Base-by-base conservation (phyloP, 176 grass and related monocot genomes). In the Aegilops speltoides region DNA sequence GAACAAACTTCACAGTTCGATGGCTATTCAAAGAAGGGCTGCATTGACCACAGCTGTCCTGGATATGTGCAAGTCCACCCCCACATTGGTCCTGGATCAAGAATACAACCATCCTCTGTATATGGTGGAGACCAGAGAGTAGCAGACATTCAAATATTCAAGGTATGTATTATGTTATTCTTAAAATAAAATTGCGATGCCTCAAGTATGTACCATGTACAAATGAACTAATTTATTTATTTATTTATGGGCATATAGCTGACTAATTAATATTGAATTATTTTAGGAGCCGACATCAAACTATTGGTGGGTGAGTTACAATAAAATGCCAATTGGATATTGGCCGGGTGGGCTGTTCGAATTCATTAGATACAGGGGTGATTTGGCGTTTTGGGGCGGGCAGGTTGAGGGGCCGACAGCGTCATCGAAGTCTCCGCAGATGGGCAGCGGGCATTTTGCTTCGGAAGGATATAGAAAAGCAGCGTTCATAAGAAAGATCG, bases 391-490 rank as follows among this genome's bases (percentile, higher is more conserved):
- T 5, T 69, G 52, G 36, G 85, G 85, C 4, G 85, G 85, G 46
- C 8, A 22, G 3, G 80, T 84, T 20, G 43, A 43, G 34, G 68
- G 31, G 0, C 73, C 79, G 9, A 56, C 60, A 0, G 59, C 41
- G 2, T 46, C 36, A 8, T 33, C 45, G 2, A 16, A 76, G 0
- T 26, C 62, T 31, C 73, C 45, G 9, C 43, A 3, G 4, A 87
- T 91, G 85, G 88, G 88, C 3, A 87, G 85, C 14, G 89, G 89
- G 0, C 89, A 66, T 72, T 91, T 84, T n/a, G 84, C 89, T 0
- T 72, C 34, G 0, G 85, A 91, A 79, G 73, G 85, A 13, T 87
- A 8, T 1, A 3, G 5, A 59, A 91, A 24, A 26, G 80, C 74
- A 5, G 89, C 80, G 6, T 88, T 41, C 74, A 20, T 81, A 2